phyloP scores from a whole-genome alignment of 2,329 filamentous ascomycete genomes.

The Didymella segeticola region DNA sequence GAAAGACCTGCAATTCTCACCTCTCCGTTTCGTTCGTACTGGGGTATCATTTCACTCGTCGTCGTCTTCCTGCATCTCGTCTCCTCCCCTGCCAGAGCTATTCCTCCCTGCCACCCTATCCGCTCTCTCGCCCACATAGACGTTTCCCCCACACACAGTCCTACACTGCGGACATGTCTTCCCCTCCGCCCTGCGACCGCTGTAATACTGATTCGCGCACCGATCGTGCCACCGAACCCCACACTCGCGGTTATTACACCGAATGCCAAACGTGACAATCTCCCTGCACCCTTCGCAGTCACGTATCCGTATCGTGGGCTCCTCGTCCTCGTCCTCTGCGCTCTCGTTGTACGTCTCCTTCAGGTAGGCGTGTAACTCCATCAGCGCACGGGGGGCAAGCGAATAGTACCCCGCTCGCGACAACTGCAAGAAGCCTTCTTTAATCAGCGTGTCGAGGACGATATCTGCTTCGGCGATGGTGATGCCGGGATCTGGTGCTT shows the following conservation, averaged over 20 bases:
- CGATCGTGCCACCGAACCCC: constrained; percentile 43
- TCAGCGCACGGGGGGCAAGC: constrained; percentile 76
- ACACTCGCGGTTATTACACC: constrained; percentile 40
- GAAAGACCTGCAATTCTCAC: background rate
- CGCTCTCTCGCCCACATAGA: constrained; percentile 55
- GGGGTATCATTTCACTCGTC: constrained; percentile 16
- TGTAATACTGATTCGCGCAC: constrained; percentile 45
- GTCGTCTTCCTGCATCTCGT: constrained; percentile 13
- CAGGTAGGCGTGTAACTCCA: constrained; percentile 86
- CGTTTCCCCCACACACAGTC: constrained; percentile 53
- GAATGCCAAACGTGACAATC: constrained; percentile 73
- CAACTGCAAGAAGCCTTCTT: constrained; percentile 84
- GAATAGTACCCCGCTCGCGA: constrained; percentile 75
- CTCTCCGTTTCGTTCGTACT: background rate
- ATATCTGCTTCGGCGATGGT: constrained; percentile 79
- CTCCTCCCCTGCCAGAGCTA: constrained; percentile 13
- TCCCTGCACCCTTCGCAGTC: constrained; percentile 88
- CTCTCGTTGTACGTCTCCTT: constrained; percentile 81
- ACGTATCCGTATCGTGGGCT: constrained; percentile 71
- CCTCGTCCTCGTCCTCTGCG: constrained; percentile 61
- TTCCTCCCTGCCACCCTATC: constrained; percentile 21
- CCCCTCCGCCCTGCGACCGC: constrained; percentile 16
- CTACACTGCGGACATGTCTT: constrained; percentile 44
- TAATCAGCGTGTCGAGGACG: constrained; percentile 72
- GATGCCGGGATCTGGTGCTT: constrained; percentile 59